Evolutionary conservation across 2,329 filamentous ascomycete species (phyloP).

Genomic region (Magnaporthales sp.): DNA sequence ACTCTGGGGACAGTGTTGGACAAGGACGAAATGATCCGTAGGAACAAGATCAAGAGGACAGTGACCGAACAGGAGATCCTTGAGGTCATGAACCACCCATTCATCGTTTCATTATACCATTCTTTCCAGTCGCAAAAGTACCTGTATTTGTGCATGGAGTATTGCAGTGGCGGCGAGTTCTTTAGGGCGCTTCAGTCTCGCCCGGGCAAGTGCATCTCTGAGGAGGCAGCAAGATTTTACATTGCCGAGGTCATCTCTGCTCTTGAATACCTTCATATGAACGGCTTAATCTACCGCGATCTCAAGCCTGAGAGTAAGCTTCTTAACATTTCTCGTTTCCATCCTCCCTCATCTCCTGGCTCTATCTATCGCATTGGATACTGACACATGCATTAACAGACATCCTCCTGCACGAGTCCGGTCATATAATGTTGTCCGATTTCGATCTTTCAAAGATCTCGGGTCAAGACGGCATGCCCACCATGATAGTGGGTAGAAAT

Average conservation of each 20-base stretch:
- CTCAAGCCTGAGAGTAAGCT: slow-evolving; percentile 91
- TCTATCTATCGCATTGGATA: not conserved
- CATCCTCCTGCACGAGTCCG: slow-evolving; percentile 96
- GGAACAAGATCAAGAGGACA: slow-evolving; percentile 98
- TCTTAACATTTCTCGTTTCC: not conserved
- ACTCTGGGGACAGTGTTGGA: slow-evolving; percentile 63
- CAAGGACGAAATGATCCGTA: slow-evolving; percentile 99
- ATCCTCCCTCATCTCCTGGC: not conserved
- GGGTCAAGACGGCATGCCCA: slow-evolving; percentile 87
- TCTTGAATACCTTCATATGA: slow-evolving; percentile 91
- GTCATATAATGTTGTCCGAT: slow-evolving; percentile 98
- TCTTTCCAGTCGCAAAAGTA: slow-evolving; percentile 99
- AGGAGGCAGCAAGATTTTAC: slow-evolving; percentile 95
- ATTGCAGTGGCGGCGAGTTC: slow-evolving; percentile 97
- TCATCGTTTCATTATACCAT: slow-evolving; percentile 97
- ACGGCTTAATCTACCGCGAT: slow-evolving; percentile 99
- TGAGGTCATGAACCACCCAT: slow-evolving; percentile 96
- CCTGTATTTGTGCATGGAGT: slow-evolving; percentile 99
- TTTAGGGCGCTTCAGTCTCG: slow-evolving; percentile 94
- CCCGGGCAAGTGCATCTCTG: slow-evolving; percentile 92
- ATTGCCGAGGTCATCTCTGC: slow-evolving; percentile 96
- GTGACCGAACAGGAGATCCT: slow-evolving; percentile 96
- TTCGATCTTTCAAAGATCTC: slow-evolving; percentile 98
- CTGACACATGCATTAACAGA: slow-evolving; percentile 41
- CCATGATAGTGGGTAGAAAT: slow-evolving; percentile 91